Base-by-base conservation (phyloP, 305 asterid species). In the Fraxinus velutina region DNA sequence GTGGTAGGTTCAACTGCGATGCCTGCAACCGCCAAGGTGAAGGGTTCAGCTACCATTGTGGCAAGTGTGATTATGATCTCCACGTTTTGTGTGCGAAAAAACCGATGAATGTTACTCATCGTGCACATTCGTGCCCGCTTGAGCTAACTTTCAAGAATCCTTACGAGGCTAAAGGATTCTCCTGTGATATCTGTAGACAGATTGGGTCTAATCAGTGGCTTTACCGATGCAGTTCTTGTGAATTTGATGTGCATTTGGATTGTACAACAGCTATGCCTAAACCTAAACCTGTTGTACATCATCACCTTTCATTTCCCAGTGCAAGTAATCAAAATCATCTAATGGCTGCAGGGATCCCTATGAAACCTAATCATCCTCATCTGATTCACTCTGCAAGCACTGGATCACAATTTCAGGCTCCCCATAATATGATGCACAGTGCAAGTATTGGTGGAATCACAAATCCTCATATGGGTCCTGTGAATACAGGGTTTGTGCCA, bases 1-100 rank as follows among this genome's bases (percentile, higher is more conserved):
- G 64, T 17, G 64, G 64, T 8, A 55, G 22, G 24, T 55, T 90
- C 91, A 89, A 80, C 87, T 92, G 97, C 83, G 91, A 92, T 79
- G 94, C 89, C 79, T 92, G 97, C 83, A 37, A 76, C 84, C 84
- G 55, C 81, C 77, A 62, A 4, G 92, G 89, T 6, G 83, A 88
- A 77, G 88, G 90, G 9, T 92, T 92, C 90, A 88, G 89, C 88
- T 91, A 88, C 87, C 93, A 91, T 77, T 92, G 97, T 74, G 29
- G 76, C 15, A 73, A 73, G 22, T 92, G 95, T 76, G 86, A 86
- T 44, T 91, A 78, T 81, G 95, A 92, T 37, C 92, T 92, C 60
- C 95, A 92, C 76, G 90, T 88, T 33, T 36, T 21, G 17, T 92
- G 97, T 81, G 95, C 95, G 4, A 19, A 84, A 1, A 91, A 82